Evolutionary conservation across 225 moss, liverwort and hornwort species (phyloP).

Genomic region (Marchantia polymorpha): DNA sequence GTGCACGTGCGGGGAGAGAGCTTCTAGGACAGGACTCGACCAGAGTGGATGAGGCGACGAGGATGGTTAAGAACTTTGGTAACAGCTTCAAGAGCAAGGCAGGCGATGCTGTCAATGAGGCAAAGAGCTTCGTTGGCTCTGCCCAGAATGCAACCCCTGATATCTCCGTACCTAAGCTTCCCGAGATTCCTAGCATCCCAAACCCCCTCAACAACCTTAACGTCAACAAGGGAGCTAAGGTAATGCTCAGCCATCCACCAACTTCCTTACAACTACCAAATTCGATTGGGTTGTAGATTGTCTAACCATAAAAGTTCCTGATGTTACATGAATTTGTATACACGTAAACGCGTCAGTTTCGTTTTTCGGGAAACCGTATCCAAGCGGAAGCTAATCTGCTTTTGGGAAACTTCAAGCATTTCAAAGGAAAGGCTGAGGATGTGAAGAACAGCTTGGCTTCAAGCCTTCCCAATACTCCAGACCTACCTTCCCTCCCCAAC

Average conservation of each 20-base stretch:
- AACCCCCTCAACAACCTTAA: neutral
- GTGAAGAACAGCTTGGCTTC: neutral
- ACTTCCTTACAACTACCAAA: neutral
- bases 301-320: too few relatives aligned
- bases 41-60: constrained; percentile 49
- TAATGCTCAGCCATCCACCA: neutral
- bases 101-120: constrained; percentile 31
- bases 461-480: neutral
- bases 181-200: neutral
- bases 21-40: constrained; percentile 46
- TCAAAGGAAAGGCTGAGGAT: neutral
- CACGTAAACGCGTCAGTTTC: neutral
- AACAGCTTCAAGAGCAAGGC: constrained; percentile 29
- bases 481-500: neutral
- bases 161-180: neutral
- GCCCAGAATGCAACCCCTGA: constrained; percentile 32
- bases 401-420: neutral
- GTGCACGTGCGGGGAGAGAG: constrained; percentile 38
- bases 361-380: too few relatives aligned
- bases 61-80: constrained; percentile 12
- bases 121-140: neutral
- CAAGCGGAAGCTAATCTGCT: neutral
- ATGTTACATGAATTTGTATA: neutral
- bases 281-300: neutral
- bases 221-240: neutral